Evolutionary conservation across 148 eudicot species (phyloP).

Genomic region (Rhododendron henanense): DNA sequence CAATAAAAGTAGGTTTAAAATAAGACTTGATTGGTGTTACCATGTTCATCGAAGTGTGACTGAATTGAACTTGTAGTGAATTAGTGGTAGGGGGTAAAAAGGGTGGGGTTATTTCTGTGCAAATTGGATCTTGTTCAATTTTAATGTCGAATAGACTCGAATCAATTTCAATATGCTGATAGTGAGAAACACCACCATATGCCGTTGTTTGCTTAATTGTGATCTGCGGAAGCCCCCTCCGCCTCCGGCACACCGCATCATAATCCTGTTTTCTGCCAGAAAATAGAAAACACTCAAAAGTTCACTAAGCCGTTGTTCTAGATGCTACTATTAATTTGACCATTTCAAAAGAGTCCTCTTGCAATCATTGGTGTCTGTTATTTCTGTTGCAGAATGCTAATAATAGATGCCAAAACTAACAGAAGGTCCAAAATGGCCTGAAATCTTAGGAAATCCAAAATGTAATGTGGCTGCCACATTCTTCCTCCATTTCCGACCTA

Average conservation of each 20-base stretch:
- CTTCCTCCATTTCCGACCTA: background rate
- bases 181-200: no score
- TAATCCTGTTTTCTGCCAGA: no score
- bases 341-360: background rate
- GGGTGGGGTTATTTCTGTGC: background rate
- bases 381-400: background rate
- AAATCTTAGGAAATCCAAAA: background rate
- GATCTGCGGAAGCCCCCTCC: no score
- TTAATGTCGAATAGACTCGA: no score
- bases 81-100: background rate
- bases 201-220: no score
- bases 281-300: no score
- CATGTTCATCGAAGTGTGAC: background rate
- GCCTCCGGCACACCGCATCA: no score
- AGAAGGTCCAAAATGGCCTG: background rate
- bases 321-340: background rate
- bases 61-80: background rate
- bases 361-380: background rate
- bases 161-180: no score
- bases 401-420: background rate
- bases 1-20: background rate
- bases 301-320: no score
- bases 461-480: background rate
- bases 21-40: background rate
- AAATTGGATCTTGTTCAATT: background rate